phyloP scores from a whole-genome alignment of 2,329 filamentous ascomycete species.

The Ambrosiella cleistominuta region DNA sequence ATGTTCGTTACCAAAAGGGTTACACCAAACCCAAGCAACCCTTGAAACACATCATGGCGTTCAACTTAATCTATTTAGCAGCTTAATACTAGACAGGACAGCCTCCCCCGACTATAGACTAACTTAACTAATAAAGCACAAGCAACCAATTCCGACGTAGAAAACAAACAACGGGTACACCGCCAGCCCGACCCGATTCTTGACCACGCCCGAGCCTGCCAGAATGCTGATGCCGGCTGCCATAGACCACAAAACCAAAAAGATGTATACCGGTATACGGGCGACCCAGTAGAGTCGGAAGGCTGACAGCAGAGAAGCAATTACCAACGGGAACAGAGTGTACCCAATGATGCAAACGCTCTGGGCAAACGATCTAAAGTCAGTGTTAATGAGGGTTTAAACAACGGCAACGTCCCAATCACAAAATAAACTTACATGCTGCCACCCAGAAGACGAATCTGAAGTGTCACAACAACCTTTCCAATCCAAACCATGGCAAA shows the following conservation, averaged over 20 bases:
- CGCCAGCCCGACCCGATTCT: slow-evolving; percentile 82
- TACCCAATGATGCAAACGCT: slow-evolving; percentile 97
- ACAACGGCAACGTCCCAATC: neutral
- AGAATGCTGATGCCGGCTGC: slow-evolving; percentile 92
- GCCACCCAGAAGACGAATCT: slow-evolving; percentile 89
- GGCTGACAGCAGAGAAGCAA: slow-evolving; percentile 78
- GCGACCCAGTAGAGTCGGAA: slow-evolving; percentile 61
- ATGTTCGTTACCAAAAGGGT: too few relatives aligned
- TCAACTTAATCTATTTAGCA: neutral
- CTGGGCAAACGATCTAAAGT: slow-evolving; percentile 77
- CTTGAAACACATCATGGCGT: too few relatives aligned
- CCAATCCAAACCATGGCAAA: slow-evolving; percentile 96
- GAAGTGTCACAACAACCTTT: slow-evolving; percentile 88
- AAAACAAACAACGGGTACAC: slow-evolving; percentile 93
- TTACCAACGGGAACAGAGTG: slow-evolving; percentile 89
- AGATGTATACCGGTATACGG: slow-evolving; percentile 75
- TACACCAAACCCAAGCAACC: too few relatives aligned
- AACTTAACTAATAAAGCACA: slow-evolving; percentile 84
- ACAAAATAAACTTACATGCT: slow-evolving; percentile 59
- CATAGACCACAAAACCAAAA: slow-evolving; percentile 80
- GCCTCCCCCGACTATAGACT: neutral
- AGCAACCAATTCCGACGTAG: slow-evolving; percentile 78
- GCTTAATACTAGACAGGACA: neutral
- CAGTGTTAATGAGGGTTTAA: slow-evolving; percentile 5
- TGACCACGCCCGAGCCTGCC: slow-evolving; percentile 85